Evolutionary conservation across 148 eudicot species (phyloP), one percentile per base, ranked within the genome.

Genomic region (Chenopodium suecicum): DNA sequence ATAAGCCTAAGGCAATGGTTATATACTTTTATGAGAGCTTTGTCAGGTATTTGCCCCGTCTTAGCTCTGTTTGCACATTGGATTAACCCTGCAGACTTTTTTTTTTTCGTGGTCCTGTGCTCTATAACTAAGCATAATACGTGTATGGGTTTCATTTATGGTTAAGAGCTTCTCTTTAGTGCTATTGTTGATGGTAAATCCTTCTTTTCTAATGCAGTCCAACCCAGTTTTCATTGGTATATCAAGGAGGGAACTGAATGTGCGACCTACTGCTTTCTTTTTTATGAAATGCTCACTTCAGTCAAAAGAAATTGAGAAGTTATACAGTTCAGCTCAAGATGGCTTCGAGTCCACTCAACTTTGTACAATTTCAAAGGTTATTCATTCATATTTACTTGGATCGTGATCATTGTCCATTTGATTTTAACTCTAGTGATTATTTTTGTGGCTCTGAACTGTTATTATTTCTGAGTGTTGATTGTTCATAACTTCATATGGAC

Each of bases 231-330:
- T 97, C 70, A 92, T 97, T 77, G 99, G 99, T 56, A 85, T 97
- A 81, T 94, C 98, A 46, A 92, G 90, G 44, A 91, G 99, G 78
- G 91, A 88, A 80, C 73, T 91, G 86, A 97, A 97, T 83, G 94
- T 94, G 69, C 91, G 99, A 79, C 98, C 99, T 78, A 82, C 97
- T 78, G 98, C 97, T 64, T 94, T 97, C 89, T 97, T 97, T 91
- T 97, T 88, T 85, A 90, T 97, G 71, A 92, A 87, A 82, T 97
- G 99, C 86, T 80, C 82, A 74, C 91, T 97, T 68, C 86, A 71
- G 37, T 97, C 99, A 29, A 70, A 89, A 76, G 93, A 97, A 86
- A 84, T 94, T 85, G 95, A 94, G 80, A 86, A 89, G 79, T 85
- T 89, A 44, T 97, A 97, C 79, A 73, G 82, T 46, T 89, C 82